Evolutionary conservation across 805 yeast genomes (phyloP).

Genomic region (Wickerhamiella musiphila): DNA sequence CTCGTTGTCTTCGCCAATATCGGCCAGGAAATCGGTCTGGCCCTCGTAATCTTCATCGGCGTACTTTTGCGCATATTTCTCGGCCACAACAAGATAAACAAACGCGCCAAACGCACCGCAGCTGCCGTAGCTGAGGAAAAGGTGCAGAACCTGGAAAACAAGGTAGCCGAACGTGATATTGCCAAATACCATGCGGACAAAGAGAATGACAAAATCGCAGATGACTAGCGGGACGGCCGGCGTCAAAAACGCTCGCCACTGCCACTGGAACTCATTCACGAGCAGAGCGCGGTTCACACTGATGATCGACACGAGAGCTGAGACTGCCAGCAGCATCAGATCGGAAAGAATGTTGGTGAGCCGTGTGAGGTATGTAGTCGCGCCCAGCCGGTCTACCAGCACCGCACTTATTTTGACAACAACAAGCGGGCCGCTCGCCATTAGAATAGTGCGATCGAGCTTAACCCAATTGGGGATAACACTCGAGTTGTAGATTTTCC

Average conservation of each 20-base stretch:
- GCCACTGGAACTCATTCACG: conserved; percentile 19
- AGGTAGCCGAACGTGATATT: conserved; percentile 3
- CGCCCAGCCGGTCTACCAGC: conserved; percentile 5
- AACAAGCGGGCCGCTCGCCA: conserved; percentile 13
- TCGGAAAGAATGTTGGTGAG: conserved; percentile 9
- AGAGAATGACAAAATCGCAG: conserved; percentile 4
- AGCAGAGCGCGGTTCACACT: conserved; percentile 17
- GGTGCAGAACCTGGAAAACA: conserved; percentile 8
- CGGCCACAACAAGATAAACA: conserved; percentile 14
- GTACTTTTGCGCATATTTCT: conserved; percentile 14
- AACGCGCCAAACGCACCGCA: conserved; percentile 16
- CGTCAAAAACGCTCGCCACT: conserved; percentile 18
- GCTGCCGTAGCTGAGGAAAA: conserved; percentile 13
- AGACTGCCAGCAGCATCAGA: conserved; percentile 10
- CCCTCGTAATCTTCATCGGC: conserved; percentile 12
- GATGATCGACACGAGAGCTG: conserved; percentile 14
- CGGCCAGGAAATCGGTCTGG: conserved; percentile 14
- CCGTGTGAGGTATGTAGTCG: conserved; percentile 8
- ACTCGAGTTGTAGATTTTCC: conserved; percentile 15
- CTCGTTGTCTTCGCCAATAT: conserved; percentile 16
- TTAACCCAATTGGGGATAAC: conserved; percentile 17
- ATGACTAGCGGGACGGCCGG: conserved; percentile 15
- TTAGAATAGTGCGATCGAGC: conserved; percentile 14
- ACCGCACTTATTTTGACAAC: conserved; percentile 7
- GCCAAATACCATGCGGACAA: conserved; percentile 3